Evolutionary conservation across 192 early-diverging fungal genomes (phyloP).

Genomic region (Obelidium mucronatum): DNA sequence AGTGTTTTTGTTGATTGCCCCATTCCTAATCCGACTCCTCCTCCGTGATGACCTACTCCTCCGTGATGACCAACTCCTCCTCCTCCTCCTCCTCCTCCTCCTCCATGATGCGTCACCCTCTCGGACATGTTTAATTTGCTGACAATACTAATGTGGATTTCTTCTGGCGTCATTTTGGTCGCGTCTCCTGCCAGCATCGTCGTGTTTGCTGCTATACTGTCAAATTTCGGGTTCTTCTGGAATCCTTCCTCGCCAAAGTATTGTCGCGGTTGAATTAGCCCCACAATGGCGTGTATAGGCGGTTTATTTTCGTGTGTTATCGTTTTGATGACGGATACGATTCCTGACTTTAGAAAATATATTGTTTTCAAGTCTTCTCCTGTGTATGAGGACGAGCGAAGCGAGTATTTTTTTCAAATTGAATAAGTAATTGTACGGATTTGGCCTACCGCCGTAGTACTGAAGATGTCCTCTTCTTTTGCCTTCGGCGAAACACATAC

Average conservation of each 20-base stretch:
- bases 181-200: constrained; percentile 18
- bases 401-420: no score
- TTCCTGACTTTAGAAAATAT: constrained; percentile 39
- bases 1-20: background rate
- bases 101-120: no score
- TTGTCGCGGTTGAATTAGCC: constrained; percentile 21
- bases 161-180: constrained; percentile 6
- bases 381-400: constrained; percentile 4
- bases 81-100: no score
- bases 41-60: no score
- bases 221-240: background rate
- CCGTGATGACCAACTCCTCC: no score
- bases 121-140: background rate
- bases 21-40: no score
- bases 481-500: no score
- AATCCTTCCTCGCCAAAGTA: constrained; percentile 55
- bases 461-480: no score
- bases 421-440: no score
- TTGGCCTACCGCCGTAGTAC: no score
- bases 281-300: constrained; percentile 34
- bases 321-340: constrained; percentile 31
- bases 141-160: constrained; percentile 6
- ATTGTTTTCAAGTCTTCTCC: background rate
- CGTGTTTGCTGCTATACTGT: background rate
- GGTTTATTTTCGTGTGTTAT: background rate